Percentiles rank a stretch among this genome's conserved stretches.
Conservation (phyloP, 179 eudicot genomes). For the Vitellaria paradoxa region DNA sequence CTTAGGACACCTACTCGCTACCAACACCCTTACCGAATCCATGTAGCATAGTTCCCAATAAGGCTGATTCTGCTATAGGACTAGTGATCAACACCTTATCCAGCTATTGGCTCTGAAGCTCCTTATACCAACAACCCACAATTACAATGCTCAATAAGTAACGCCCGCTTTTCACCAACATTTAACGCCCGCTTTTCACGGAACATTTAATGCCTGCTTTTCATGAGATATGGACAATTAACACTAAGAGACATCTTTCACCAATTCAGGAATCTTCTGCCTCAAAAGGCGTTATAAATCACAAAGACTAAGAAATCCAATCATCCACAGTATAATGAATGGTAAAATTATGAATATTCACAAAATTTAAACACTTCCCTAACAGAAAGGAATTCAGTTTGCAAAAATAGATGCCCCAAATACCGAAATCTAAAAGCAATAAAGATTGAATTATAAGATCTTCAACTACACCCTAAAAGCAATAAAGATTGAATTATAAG, state of each 20-base stretch:
- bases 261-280: background rate
- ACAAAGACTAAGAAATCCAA: background rate
- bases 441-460: no score
- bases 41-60: background rate
- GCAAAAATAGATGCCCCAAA: background rate
- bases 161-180: background rate
- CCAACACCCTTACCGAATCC: no score
- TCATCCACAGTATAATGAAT: background rate
- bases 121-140: background rate
- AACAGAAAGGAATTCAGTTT: background rate
- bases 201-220: background rate
- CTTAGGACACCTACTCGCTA: no score
- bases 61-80: background rate
- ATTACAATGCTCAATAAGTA: background rate
- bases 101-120: background rate
- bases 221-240: background rate
- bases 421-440: background rate
- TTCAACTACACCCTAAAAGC: background rate
- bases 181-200: background rate
- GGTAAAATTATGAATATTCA: background rate
- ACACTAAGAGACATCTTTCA: background rate
- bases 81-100: background rate
- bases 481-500: background rate
- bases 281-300: background rate
- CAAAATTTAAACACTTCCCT: background rate